Evolutionary conservation across 2,329 filamentous ascomycete genomes (phyloP).

Genomic region (Aureobasidium sp.): DNA sequence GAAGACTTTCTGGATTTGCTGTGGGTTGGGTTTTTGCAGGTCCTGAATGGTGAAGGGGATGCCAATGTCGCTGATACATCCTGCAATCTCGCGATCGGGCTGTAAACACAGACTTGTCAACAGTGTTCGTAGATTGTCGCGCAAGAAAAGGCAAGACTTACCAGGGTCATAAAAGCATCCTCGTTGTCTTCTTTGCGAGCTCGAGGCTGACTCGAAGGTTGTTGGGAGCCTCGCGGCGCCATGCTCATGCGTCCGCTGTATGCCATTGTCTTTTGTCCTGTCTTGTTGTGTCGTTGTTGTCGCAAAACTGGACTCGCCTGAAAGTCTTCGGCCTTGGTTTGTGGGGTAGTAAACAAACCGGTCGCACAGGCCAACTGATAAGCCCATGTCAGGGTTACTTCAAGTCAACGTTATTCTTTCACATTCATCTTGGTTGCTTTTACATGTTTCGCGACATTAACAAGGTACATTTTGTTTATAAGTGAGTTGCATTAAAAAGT

Average conservation of each 20-base stretch:
- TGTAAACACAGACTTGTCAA: conserved; percentile 25
- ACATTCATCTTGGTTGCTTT: too few species aligned
- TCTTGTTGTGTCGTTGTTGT: conserved; percentile 1
- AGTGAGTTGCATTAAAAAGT: not conserved
- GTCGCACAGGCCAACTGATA: not conserved
- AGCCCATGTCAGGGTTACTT: not conserved
- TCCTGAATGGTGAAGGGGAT: conserved; percentile 82
- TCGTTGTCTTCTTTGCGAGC: conserved; percentile 37
- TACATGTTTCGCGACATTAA: too few species aligned
- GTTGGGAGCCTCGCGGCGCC: conserved; percentile 34
- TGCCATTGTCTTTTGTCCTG: conserved; percentile 31
- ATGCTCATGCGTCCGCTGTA: conserved; percentile 47
- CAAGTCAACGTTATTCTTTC: not conserved
- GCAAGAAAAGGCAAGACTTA: conserved; percentile 24
- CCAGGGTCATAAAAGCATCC: conserved; percentile 47
- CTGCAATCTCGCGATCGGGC: conserved; percentile 75
- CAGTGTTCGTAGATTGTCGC: conserved; percentile 18
- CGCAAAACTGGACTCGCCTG: not conserved
- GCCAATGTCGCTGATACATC: conserved; percentile 94
- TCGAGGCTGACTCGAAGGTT: conserved; percentile 28
- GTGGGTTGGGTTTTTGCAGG: conserved; percentile 85
- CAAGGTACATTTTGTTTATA: not conserved
- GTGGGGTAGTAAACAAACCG: conserved; percentile 10
- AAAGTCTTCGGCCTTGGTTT: not conserved
- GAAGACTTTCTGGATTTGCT: conserved; percentile 94